Evolutionary conservation across 2,329 filamentous ascomycete genomes (phyloP), one percentile per base, ranked within the genome.

Genomic region (Tolypocladium nubicola): DNA sequence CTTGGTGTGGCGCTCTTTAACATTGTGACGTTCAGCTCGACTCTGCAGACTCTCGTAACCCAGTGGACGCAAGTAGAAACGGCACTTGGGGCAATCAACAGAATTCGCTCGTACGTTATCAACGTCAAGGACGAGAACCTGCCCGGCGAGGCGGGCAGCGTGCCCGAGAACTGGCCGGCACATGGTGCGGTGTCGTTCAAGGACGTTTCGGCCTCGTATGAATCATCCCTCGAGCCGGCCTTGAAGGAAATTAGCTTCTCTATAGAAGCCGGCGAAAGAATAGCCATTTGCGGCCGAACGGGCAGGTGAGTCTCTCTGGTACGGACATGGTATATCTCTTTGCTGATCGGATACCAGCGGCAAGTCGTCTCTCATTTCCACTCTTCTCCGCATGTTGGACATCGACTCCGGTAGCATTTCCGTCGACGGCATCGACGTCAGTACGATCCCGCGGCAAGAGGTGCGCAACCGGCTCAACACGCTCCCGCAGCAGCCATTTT

Each of bases 401-500:
- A 64, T 73, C 11, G 70, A 69, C 1, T 54, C 66, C 0, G 76
- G 76, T 0, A 67, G 49, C 5, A 77, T 82, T 16, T 64, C 59
- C 1, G 70, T 82, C 11, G 79, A 81, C 56, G 72, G 69, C 1
- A 57, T 78, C 1, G 72, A 79, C 49, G 61, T 70, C 11, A 58
- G 62, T 2, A 61, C 52, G 0, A 40, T 70, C 1, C 59, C 63
- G 0, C 61, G 66, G 7, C 57, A 65, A 8, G 56, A 58, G 6
- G 52, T 71, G 1, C 64, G 69, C 0, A 54, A 60, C 0, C 58
- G 65, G 1, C 65, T 82, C 8, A 74, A 75, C 37, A 71, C 72
- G 1, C 65, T 82, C 1, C 74, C 80, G 0, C 80, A 83, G 66
- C 79, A 82, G 52, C 71, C 77, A 0, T 75, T 80, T 58, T 73